These are phyloP conservation scores for Cardamine resedifolia DNA, from an alignment of 345 rosid genomes.

Conservation along the genomic window DNA sequence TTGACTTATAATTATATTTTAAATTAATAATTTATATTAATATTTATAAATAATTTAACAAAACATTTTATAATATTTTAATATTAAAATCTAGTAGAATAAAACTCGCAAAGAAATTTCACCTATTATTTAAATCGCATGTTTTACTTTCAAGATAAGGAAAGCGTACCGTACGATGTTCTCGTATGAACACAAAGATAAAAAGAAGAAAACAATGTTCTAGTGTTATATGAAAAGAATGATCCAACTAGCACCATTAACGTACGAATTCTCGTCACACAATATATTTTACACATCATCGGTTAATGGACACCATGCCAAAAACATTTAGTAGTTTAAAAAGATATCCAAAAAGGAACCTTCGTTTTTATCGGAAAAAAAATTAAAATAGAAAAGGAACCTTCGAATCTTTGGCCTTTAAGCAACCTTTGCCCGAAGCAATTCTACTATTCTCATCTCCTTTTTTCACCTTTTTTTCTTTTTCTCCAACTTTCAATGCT, in stretches of 20 bases:
- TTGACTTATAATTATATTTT: too few species aligned
- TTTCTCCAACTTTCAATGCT: slow-evolving; percentile 3
- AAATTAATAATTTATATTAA: too few species aligned
- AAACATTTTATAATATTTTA: too few species aligned
- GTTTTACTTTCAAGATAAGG: background rate
- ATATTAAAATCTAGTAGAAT: too few species aligned
- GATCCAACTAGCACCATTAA: slow-evolving; percentile 14
- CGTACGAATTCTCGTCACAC: slow-evolving; percentile 24
- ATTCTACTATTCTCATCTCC: slow-evolving; percentile 46
- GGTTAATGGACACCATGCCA: slow-evolving; percentile 1
- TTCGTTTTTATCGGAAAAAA: slow-evolving; percentile 12
- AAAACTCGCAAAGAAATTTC: too few species aligned
- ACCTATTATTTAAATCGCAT: too few species aligned
- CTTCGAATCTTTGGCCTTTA: slow-evolving; percentile 72
- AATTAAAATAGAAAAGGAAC: slow-evolving; percentile 32
- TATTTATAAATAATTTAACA: too few species aligned
- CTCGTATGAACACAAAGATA: slow-evolving; percentile 12
- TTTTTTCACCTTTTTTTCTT: slow-evolving; percentile 25
- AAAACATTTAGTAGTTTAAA: slow-evolving; percentile 31
- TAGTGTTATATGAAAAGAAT: slow-evolving; percentile 13
- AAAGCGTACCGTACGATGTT: background rate
- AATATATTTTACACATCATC: slow-evolving; percentile 27
- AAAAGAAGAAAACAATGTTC: background rate
- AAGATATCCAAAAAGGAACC: slow-evolving; percentile 31
- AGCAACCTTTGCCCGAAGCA: slow-evolving; percentile 94